A percentile compares a stretch with the other conserved stretches of the same genome.
These are phyloP conservation scores for Jaminaea rosea DNA, from an alignment of 1,284 basidiomycete genomes.

Conservation along the genomic window DNA sequence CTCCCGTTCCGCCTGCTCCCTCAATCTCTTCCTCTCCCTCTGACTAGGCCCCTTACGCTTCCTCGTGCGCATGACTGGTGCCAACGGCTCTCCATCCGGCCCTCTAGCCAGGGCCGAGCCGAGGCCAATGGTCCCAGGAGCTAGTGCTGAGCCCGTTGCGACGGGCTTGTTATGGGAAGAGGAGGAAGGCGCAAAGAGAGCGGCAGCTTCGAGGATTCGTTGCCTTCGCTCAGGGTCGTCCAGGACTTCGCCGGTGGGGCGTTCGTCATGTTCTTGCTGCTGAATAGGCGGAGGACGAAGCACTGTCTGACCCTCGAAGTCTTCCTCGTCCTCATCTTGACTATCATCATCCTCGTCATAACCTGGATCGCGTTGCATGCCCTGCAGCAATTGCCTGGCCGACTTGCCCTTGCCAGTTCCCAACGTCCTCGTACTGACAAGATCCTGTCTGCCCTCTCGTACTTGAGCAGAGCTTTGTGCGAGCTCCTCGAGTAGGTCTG, in stretches of 20 bases:
- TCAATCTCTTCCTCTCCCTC: slow-evolving; percentile 9
- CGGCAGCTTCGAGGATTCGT: slow-evolving; percentile 21
- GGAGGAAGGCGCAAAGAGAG: slow-evolving; percentile 12
- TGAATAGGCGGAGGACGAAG: too few relatives aligned
- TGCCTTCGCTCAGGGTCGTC: slow-evolving; percentile 20
- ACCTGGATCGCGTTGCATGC: slow-evolving; percentile 15
- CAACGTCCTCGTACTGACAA: slow-evolving; percentile 39
- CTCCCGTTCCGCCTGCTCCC: slow-evolving; percentile 10
- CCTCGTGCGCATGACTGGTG: slow-evolving; percentile 20
- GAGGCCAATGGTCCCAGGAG: slow-evolving; percentile 10
- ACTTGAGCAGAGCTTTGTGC: slow-evolving; percentile 36
- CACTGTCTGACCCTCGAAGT: background rate
- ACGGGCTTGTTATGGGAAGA: slow-evolving; percentile 4
- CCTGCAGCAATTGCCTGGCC: slow-evolving; percentile 30
- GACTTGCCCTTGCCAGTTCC: slow-evolving; percentile 36
- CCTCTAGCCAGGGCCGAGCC: slow-evolving; percentile 40
- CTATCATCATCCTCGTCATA: slow-evolving; percentile 13
- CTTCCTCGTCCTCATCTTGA: slow-evolving; percentile 12
- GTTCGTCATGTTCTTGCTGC: background rate
- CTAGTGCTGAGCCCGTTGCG: slow-evolving; percentile 11
- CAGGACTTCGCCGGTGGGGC: slow-evolving; percentile 1
- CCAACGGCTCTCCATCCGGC: slow-evolving; percentile 26
- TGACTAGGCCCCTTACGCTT: slow-evolving; percentile 21
- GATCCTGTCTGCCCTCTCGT: slow-evolving; percentile 21
- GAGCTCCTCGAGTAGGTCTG: slow-evolving; percentile 37